Evolutionary conservation across 2,329 filamentous ascomycete species (phyloP).

Genomic region (Colletotrichum sublineola): DNA sequence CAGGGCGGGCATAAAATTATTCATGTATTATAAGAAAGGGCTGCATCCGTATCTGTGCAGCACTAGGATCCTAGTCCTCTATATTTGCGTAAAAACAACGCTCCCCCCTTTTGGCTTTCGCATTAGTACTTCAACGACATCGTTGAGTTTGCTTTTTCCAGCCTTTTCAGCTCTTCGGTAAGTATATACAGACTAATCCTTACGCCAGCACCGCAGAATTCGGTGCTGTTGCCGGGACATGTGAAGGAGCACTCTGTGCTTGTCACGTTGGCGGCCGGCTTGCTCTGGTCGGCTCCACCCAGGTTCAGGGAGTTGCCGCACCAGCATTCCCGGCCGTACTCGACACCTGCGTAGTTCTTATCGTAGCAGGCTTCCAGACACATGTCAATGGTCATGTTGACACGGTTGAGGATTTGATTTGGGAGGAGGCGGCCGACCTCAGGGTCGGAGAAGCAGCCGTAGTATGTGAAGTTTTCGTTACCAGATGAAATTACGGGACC

Average conservation of each 20-base stretch:
- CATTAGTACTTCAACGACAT: not conserved
- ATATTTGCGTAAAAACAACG: conserved; percentile 15
- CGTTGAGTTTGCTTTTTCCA: conserved; percentile 19
- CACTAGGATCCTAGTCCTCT: not conserved
- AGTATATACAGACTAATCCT: conserved; percentile 52
- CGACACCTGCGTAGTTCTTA: conserved; percentile 43
- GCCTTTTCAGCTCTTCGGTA: conserved; percentile 14
- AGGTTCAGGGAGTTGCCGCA: conserved; percentile 47
- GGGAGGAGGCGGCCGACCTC: conserved; percentile 50
- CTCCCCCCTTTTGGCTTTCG: not conserved
- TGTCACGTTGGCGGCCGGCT: conserved; percentile 41
- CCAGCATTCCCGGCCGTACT: conserved; percentile 45
- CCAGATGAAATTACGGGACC: conserved; percentile 49
- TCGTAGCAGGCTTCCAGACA: conserved; percentile 42
- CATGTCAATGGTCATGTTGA: conserved; percentile 42
- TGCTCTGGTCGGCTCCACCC: conserved; percentile 29
- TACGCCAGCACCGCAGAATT: conserved; percentile 44
- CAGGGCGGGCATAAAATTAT: not conserved
- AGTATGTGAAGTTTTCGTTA: conserved; percentile 55
- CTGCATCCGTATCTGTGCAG: conserved; percentile 22
- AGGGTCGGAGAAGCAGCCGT: conserved; percentile 53
- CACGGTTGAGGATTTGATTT: conserved; percentile 49
- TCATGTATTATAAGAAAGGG: conserved; percentile 4
- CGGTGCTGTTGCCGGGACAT: conserved; percentile 38
- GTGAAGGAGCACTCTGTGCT: conserved; percentile 40